Evolutionary conservation across 1,139 yeast species (phyloP).

Genomic region (Protomyces arabidopsidicola): DNA sequence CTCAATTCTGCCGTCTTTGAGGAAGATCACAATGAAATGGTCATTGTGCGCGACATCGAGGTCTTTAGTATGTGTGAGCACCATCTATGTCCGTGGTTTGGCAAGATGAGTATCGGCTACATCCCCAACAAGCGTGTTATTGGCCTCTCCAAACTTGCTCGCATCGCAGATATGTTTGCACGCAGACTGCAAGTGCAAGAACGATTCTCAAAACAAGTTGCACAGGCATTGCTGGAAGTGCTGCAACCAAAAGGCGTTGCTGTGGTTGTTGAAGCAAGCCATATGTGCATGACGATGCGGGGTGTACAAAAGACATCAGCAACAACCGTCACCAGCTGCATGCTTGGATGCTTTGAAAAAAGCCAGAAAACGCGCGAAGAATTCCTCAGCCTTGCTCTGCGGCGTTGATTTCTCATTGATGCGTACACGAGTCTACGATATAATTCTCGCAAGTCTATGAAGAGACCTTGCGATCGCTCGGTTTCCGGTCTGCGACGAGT

Average conservation of each 20-base stretch:
- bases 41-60: slow-evolving; percentile 90
- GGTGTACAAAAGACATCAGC: slow-evolving; percentile 96
- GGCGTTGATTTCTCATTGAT: slow-evolving; percentile 2
- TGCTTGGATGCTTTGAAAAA: slow-evolving; percentile 77
- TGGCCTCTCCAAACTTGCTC: slow-evolving; percentile 87
- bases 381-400: slow-evolving; percentile 48
- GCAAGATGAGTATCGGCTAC: slow-evolving; percentile 64
- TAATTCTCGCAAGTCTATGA: background rate
- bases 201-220: slow-evolving; percentile 90
- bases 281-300: slow-evolving; percentile 99
- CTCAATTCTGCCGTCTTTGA: slow-evolving; percentile 93
- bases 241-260: slow-evolving; percentile 95
- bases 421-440: background rate
- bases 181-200: slow-evolving; percentile 96
- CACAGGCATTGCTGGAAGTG: slow-evolving; percentile 88
- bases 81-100: slow-evolving; percentile 93
- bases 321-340: slow-evolving; percentile 88
- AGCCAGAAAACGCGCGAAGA: slow-evolving; percentile 95
- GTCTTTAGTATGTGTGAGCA: slow-evolving; percentile 92
- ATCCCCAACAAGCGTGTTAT: slow-evolving; percentile 93
- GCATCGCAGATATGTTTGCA: slow-evolving; percentile 95
- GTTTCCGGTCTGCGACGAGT: slow-evolving; percentile 15
- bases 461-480: background rate
- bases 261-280: slow-evolving; percentile 94
- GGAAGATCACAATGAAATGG: slow-evolving; percentile 99